These are phyloP conservation scores for Gentiana straminea DNA, from an alignment of 257 asterid species.

Conservation along the genomic window DNA sequence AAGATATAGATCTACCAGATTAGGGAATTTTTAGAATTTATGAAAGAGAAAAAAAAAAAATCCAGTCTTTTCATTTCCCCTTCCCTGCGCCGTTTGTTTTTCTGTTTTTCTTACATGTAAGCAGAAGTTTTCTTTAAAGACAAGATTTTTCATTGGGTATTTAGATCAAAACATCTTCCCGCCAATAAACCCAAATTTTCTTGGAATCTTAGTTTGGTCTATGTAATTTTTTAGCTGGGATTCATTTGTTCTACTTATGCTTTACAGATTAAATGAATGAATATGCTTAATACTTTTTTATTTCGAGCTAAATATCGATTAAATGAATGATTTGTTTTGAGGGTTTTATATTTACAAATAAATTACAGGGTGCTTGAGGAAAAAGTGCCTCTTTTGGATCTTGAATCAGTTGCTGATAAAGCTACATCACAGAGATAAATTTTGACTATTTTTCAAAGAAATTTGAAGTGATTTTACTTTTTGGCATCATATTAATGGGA, in stretches of 20 bases:
- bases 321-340: constrained; percentile 22
- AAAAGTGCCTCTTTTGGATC: constrained; percentile 5
- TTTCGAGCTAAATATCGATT: constrained; percentile 6
- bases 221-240: too few species aligned
- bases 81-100: constrained; percentile 8
- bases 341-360: constrained; percentile 43
- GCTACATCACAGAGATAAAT: not conserved
- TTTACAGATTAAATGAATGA: constrained; percentile 7
- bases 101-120: not conserved
- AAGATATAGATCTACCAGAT: too few species aligned
- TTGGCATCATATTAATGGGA: constrained; percentile 52
- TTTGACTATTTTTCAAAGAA: constrained; percentile 24
- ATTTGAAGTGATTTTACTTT: constrained; percentile 18
- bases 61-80: constrained; percentile 5
- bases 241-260: too few species aligned
- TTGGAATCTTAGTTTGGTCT: too few species aligned
- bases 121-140: constrained; percentile 13
- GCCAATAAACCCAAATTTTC: constrained; percentile 6
- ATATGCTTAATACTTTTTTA: not conserved
- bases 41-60: constrained; percentile 1
- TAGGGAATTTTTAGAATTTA: too few species aligned
- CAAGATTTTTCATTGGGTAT: constrained; percentile 1
- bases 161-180: constrained; percentile 15
- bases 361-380: constrained; percentile 43
- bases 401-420: constrained; percentile 3